Evolutionary conservation across 345 rosid genomes (phyloP), one percentile per base, ranked within the genome.

Genomic region (Salix arbutifolia): DNA sequence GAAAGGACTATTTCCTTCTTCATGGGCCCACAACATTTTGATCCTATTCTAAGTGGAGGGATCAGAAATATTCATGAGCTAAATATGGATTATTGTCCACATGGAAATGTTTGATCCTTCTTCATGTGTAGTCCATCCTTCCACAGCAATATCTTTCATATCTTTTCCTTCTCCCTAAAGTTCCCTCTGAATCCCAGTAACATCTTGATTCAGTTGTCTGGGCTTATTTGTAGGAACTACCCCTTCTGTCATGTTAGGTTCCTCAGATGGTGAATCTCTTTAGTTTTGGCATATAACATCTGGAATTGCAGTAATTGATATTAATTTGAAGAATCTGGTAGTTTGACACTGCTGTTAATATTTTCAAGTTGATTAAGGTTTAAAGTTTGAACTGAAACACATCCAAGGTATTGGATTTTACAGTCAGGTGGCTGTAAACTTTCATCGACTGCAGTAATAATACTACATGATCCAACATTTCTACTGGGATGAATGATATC

Each of bases 171-270:
- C 52, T 13, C 18, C 52, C 19, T 46, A 4, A 46, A 46, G 52
- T 46, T 46, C 52, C 52, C 52, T 14, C 52, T 3, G 52, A 46
- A 46, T 46, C 6, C 52, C 52, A 46, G 52, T 46, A 85, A 80
- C 76, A 74, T 77, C 83, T 87, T 85, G 83, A 65, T 16, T 65
- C 35, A 13, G 38, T 8, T 65, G 68, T 37, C n/a, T 33, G 35
- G 37, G 31, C 33, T 65, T 30, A 37, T 16, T 8, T 26, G 40
- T 30, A 6, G 19, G 68, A 28, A 65, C 37, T 25, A 31, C 33
- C 68, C 17, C 33, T 25, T 25, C 21, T 12, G 33, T 65, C 19
- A 42, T 11, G 13, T 42, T 65, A 26, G 68, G 68, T 65, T 30
- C 37, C 8, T 30, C 18, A 6, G 68, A 31, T 65, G 31, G 37